phyloP scores from a whole-genome alignment of 768 basidiomycete genomes.

The Lentinula edodes region DNA sequence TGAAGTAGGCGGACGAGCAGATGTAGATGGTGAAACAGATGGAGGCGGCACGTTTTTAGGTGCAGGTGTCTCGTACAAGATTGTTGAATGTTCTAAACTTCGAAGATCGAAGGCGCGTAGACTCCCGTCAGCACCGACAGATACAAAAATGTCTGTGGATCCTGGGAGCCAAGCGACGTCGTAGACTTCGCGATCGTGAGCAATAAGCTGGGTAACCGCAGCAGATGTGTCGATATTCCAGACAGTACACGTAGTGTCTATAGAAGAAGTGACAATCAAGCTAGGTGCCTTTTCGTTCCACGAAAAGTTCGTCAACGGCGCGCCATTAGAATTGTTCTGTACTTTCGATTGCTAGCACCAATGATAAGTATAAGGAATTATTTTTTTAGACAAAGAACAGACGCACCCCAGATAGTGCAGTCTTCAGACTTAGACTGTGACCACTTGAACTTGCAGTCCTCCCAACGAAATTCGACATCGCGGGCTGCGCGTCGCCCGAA shows the following conservation, averaged over 20 bases:
- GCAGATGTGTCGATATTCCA: conserved; percentile 96
- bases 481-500: conserved; percentile 53
- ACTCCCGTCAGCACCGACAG: conserved; percentile 95
- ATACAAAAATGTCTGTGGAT: conserved; percentile 95
- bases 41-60: conserved; percentile 67
- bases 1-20: conserved; percentile 69
- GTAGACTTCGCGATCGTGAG: conserved; percentile 94
- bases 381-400: conserved; percentile 4
- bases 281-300: conserved; percentile 94
- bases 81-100: conserved; percentile 95
- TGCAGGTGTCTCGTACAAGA: conserved; percentile 89
- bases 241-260: conserved; percentile 97
- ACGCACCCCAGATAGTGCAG: conserved; percentile 77
- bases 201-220: conserved; percentile 95
- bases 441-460: conserved; percentile 50
- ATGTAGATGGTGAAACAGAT: conserved; percentile 48
- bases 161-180: conserved; percentile 98
- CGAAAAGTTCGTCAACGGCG: conserved; percentile 93
- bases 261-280: conserved; percentile 93
- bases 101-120: conserved; percentile 95
- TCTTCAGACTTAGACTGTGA: conserved; percentile 68
- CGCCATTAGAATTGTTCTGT: conserved; percentile 75
- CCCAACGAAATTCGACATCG: conserved; percentile 65
- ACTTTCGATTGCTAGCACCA: conserved; percentile 76
- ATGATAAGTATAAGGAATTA: conserved; percentile 6